Percentiles rank a stretch among this genome's conserved stretches.
Conservation (phyloP, 805 yeast species). For the Cyberlindnera americana region DNA sequence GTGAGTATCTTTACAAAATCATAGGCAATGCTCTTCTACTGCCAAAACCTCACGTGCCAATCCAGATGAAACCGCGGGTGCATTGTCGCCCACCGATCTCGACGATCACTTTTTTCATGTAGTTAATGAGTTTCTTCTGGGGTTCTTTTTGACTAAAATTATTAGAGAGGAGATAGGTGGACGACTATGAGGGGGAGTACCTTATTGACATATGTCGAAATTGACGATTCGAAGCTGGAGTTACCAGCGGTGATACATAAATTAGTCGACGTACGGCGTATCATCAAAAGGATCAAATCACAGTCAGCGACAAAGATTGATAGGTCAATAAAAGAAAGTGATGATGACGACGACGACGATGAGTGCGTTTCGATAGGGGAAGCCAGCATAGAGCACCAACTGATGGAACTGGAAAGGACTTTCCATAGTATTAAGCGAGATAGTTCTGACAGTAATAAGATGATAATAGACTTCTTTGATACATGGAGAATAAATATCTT, state of each 20-base stretch:
- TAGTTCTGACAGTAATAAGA: not conserved
- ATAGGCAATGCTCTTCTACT: too few species aligned
- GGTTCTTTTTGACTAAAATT: not conserved
- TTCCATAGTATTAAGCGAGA: not conserved
- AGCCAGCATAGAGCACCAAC: too few species aligned
- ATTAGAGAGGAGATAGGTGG: too few species aligned
- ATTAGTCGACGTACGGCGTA: not conserved
- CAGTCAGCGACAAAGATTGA: too few species aligned
- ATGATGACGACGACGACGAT: too few species aligned
- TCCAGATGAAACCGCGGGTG: too few species aligned
- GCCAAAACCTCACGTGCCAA: not conserved
- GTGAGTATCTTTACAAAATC: too few species aligned
- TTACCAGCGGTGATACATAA: not conserved
- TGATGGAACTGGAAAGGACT: not conserved
- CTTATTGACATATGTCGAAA: not conserved
- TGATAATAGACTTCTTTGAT: not conserved
- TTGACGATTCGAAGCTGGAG: not conserved
- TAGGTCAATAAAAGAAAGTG: too few species aligned
- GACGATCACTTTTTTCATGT: constrained; percentile 1
- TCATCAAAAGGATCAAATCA: not conserved
- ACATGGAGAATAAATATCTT: not conserved
- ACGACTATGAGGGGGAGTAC: not conserved
- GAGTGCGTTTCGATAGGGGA: too few species aligned
- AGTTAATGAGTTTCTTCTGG: not conserved
- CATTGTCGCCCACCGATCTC: constrained; percentile 3